These are phyloP conservation scores for Zhuliangozyma parablackwelliae DNA, from an alignment of 1,139 yeast species.

Conservation along the genomic window DNA sequence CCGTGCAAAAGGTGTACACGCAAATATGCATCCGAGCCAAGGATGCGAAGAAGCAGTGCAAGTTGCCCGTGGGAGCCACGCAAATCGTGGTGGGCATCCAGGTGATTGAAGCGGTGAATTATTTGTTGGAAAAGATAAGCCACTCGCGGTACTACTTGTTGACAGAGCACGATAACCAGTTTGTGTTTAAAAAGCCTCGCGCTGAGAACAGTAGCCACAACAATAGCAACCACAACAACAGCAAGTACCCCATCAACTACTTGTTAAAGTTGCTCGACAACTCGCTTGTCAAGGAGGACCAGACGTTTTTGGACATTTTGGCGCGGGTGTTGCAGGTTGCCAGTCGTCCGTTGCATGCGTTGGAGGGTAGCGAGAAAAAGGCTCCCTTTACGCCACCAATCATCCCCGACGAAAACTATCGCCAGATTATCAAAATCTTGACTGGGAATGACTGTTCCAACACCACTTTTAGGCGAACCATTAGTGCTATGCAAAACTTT, in stretches of 20 bases:
- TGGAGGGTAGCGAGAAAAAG: slow-evolving; percentile 30
- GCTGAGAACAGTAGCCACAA: slow-evolving; percentile 10
- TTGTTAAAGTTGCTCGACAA: slow-evolving; percentile 62
- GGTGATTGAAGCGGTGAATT: slow-evolving; percentile 70
- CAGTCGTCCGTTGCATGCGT: slow-evolving; percentile 62
- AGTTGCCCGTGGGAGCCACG: slow-evolving; percentile 59
- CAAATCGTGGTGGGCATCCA: slow-evolving; percentile 74
- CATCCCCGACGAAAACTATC: slow-evolving; percentile 61
- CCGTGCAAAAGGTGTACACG: slow-evolving; percentile 63
- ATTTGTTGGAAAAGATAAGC: slow-evolving; percentile 62
- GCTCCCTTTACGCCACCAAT: slow-evolving; percentile 53
- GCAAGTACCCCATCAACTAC: slow-evolving; percentile 68
- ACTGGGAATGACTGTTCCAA: slow-evolving; percentile 86
- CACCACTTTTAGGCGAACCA: slow-evolving; percentile 78
- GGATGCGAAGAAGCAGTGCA: slow-evolving; percentile 15
- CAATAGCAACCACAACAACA: slow-evolving; percentile 36
- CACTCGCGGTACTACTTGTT: slow-evolving; percentile 73
- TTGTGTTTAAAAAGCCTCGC: slow-evolving; percentile 33
- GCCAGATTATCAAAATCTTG: slow-evolving; percentile 62
- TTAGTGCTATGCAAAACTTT: slow-evolving; percentile 78
- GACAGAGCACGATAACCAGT: slow-evolving; percentile 71
- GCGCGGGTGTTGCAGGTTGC: slow-evolving; percentile 74
- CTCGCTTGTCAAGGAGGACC: slow-evolving; percentile 62
- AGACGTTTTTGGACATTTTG: slow-evolving; percentile 69
- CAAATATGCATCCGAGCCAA: slow-evolving; percentile 42